Percentiles rank a stretch among this genome's conserved stretches.
These are phyloP conservation scores for Herpotrichia juniperi DNA, from an alignment of 2,329 filamentous ascomycete species.

Conservation along the genomic window DNA sequence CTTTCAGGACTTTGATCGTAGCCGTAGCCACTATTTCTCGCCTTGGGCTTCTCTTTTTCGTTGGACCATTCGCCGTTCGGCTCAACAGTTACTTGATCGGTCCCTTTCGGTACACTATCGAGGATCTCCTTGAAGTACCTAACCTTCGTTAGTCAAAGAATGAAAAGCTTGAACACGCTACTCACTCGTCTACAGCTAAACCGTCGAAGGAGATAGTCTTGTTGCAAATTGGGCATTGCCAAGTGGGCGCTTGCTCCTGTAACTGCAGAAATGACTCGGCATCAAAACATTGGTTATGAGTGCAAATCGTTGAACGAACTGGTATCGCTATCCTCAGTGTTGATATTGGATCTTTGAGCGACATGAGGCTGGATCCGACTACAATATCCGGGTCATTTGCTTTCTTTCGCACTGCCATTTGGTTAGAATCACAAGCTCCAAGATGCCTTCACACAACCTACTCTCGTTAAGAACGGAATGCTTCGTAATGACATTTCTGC, in stretches of 20 bases:
- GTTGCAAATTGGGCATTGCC: conserved; percentile 94
- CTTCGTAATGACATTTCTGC: conserved; percentile 75
- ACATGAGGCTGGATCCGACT: conserved; percentile 85
- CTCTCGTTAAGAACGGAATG: conserved; percentile 82
- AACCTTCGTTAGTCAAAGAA: conserved; percentile 10
- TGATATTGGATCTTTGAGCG: conserved; percentile 89
- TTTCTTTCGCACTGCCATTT: conserved; percentile 71
- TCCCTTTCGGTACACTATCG: conserved; percentile 68
- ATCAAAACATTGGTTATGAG: conserved; percentile 94
- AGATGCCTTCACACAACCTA: conserved; percentile 52
- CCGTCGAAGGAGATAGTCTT: conserved; percentile 80
- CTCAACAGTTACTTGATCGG: conserved; percentile 89
- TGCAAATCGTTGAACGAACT: conserved; percentile 79
- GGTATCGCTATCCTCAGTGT: conserved; percentile 82
- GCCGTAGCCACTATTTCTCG: conserved; percentile 40
- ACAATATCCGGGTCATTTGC: conserved; percentile 89
- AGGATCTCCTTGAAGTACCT: conserved; percentile 91
- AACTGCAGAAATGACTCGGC: conserved; percentile 89
- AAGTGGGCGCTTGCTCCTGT: conserved; percentile 95
- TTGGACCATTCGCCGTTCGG: conserved; percentile 80
- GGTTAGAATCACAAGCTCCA: not conserved
- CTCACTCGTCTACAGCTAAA: conserved; percentile 85
- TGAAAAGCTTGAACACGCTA: conserved; percentile 8
- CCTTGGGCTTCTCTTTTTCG: conserved; percentile 46
- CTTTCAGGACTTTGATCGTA: conserved; percentile 42